phyloP scores from a whole-genome alignment of 495 filamentous ascomycete species.

The Aspergillus campestris region DNA sequence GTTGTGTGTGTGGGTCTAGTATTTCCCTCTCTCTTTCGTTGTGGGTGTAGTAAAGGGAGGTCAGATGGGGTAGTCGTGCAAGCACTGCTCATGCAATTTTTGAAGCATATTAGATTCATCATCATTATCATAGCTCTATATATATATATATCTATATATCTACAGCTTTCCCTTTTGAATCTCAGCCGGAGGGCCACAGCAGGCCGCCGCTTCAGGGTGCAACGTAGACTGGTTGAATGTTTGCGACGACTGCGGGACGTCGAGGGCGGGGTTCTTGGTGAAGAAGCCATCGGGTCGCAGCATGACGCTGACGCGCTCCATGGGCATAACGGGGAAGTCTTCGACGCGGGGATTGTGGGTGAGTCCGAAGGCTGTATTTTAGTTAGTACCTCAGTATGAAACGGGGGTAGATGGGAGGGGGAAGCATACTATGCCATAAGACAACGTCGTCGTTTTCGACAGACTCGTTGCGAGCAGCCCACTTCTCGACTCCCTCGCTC shows the following conservation, averaged over 20 bases:
- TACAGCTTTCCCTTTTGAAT: conserved; percentile 22
- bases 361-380: conserved; percentile 45
- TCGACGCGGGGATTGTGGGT: conserved; percentile 53
- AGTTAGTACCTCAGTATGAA: too few relatives aligned
- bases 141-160: not conserved
- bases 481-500: conserved; percentile 37
- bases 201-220: conserved; percentile 27
- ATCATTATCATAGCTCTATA: not conserved
- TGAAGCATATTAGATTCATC: too few relatives aligned
- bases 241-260: conserved; percentile 45
- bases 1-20: too few relatives aligned
- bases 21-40: too few relatives aligned
- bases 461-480: conserved; percentile 37
- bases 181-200: conserved; percentile 22
- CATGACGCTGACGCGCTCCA: conserved; percentile 40
- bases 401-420: too few relatives aligned
- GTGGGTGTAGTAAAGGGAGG: too few relatives aligned
- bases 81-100: too few relatives aligned
- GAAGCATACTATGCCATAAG: conserved; percentile 34
- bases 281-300: conserved; percentile 73
- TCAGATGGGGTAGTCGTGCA: too few relatives aligned
- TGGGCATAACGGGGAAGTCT: conserved; percentile 61
- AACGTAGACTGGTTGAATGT: conserved; percentile 30
- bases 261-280: conserved; percentile 62
- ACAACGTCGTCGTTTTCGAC: conserved; percentile 42